phyloP scores from a whole-genome alignment of 139 green algal species.

The Klebsormidium nitens region DNA sequence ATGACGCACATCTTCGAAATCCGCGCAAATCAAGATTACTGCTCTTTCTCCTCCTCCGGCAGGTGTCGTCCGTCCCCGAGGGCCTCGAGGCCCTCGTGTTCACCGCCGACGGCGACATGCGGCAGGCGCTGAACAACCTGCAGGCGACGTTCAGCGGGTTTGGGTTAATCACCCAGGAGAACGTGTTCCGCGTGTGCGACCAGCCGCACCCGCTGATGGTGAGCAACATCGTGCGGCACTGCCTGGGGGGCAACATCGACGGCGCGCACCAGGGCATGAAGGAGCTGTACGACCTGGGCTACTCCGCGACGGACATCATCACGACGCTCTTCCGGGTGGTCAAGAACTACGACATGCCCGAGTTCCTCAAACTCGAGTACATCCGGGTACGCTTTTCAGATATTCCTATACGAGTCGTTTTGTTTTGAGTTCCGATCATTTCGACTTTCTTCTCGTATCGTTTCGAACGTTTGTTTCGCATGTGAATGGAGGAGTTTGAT shows the following conservation, averaged over 20 bases:
- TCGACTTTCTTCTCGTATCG: background rate
- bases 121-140: conserved; percentile 98
- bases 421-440: background rate
- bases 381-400: conserved; percentile 49
- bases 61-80: conserved; percentile 64
- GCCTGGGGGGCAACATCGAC: conserved; percentile 64
- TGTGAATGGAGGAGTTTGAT: background rate
- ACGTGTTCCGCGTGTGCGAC: conserved; percentile 95
- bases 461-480: background rate
- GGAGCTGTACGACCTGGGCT: conserved; percentile 80
- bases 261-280: conserved; percentile 72
- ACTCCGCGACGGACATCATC: conserved; percentile 88
- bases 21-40: too few relatives aligned
- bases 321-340: conserved; percentile 89
- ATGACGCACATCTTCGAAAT: too few relatives aligned
- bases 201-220: conserved; percentile 93
- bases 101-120: conserved; percentile 98
- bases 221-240: conserved; percentile 62
- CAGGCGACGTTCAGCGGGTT: conserved; percentile 81
- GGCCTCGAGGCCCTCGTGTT: conserved; percentile 97
- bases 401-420: background rate
- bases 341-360: conserved; percentile 68
- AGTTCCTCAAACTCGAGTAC: conserved; percentile 97
- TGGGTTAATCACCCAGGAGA: conserved; percentile 77
- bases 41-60: too few relatives aligned